These are phyloP conservation scores for Berberis vulgaris DNA, from an alignment of 164 flowering plant species.

Conservation along the genomic window DNA sequence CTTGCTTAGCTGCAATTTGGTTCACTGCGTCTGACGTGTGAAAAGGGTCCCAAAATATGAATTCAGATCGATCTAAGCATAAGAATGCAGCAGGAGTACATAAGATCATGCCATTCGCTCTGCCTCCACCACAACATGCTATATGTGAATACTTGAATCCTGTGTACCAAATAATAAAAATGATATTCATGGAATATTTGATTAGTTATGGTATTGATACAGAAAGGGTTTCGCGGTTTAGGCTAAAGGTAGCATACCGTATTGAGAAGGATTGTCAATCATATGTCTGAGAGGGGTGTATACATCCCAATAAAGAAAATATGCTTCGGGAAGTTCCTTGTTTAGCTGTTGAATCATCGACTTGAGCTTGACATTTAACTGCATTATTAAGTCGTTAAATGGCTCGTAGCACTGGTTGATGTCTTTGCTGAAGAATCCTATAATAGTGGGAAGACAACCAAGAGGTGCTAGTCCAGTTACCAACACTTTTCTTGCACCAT, in stretches of 20 bases:
- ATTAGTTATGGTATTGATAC: too few relatives aligned
- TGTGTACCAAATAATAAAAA: too few relatives aligned
- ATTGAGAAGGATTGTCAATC: slow-evolving; percentile 4
- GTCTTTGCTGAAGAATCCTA: neutral
- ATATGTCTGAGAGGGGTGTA: neutral
- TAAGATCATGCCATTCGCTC: too few relatives aligned
- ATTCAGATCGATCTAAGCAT: too few relatives aligned
- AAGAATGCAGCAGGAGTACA: too few relatives aligned
- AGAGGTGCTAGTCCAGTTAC: slow-evolving; percentile 8
- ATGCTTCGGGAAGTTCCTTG: neutral
- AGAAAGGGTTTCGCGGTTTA: neutral
- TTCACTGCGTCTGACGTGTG: too few relatives aligned
- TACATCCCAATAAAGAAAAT: slow-evolving; percentile 7
- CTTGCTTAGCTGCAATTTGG: too few relatives aligned
- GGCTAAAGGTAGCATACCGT: slow-evolving; percentile 1
- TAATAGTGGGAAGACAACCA: slow-evolving; percentile 7
- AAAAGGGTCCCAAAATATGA: too few relatives aligned
- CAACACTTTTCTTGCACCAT: neutral
- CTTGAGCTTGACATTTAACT: slow-evolving; percentile 3
- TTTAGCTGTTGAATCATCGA: slow-evolving; percentile 5
- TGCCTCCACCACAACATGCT: too few relatives aligned
- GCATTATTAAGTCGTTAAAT: neutral
- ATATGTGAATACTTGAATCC: too few relatives aligned
- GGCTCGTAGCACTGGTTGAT: neutral
- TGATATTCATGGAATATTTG: too few relatives aligned